Evolutionary conservation across 2,329 filamentous ascomycete species (phyloP), one percentile per base, ranked within the genome.

Genomic region (Taxawa tesnikishii): DNA sequence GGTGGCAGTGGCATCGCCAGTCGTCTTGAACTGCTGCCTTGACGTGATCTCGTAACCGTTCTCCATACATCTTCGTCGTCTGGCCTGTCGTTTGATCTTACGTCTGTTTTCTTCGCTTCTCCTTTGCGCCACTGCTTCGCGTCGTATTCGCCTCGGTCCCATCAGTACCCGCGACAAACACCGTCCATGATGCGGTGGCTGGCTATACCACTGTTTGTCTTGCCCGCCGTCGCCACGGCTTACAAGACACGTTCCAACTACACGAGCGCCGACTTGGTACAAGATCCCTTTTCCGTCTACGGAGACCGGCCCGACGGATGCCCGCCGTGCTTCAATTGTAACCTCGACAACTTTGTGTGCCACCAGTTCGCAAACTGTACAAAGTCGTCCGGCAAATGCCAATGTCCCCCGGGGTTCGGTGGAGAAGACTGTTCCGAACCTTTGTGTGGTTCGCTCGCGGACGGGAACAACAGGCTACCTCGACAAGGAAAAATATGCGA

Each of bases 261-360:
- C 15, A 29, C 27, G 9, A 14, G 12, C 14, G 15, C 12, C 15
- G 27, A 29, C 27, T 15, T 29, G 8, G 15, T 29, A 10, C 27
- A 29, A 10, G 12, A 29, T 15, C 73, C 81, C 51, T 65, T 85
- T 50, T 70, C 78, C 23, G 60, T 87, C 28, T 72, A 83, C 59
- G 79, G 74, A 43, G 75, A 80, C 47, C 73, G 83, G 30, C 80
- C 84, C 5, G 71, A 72, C 41, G 74, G 79, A 48, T 90, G 83
- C 52, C 83, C 83, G 32, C 83, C 83, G 49, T 90, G 90, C 65
- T 98, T 98, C 70, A 96, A 98, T 71, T 98, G 90, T 63, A 81
- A 94, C 37, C 73, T 98, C 11, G 87, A 90, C 16, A 83, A 83
- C 40, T 92, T 94, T 56, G 77, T 75, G 40, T 98, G 90, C 57